phyloP scores from a whole-genome alignment of 2,329 filamentous ascomycete species.

The Ascochyta viciae-villosae region DNA sequence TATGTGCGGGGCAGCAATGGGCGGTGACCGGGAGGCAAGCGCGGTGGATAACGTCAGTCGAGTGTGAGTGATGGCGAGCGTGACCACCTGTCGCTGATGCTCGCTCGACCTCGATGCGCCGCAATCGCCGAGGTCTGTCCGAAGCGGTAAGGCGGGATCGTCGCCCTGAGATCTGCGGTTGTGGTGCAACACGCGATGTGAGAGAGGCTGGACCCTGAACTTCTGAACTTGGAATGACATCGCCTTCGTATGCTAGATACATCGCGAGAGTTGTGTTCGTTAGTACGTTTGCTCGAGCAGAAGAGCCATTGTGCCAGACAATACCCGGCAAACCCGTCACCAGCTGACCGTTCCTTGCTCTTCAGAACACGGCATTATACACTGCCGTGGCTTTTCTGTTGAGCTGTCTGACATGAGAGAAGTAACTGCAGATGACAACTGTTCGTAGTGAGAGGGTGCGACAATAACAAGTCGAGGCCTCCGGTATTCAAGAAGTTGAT shows the following conservation, averaged over 20 bases:
- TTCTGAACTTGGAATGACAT: not conserved
- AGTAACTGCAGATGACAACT: not conserved
- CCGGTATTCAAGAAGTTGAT: not conserved
- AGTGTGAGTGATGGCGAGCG: conserved; percentile 12
- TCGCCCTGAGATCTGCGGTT: conserved; percentile 8
- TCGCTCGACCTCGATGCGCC: conserved; percentile 6
- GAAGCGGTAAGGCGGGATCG: conserved; percentile 8
- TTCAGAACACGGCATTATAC: not conserved
- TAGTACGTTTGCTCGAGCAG: not conserved
- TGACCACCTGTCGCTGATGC: conserved; percentile 18
- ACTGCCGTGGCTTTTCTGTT: not conserved
- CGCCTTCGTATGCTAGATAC: not conserved
- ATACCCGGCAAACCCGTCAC: not conserved
- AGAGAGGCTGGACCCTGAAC: not conserved
- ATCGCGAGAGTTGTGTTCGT: not conserved
- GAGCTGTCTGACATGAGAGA: not conserved
- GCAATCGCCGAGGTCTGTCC: conserved; percentile 14
- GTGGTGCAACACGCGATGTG: conserved; percentile 15
- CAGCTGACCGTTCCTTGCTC: not conserved
- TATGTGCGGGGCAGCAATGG: conserved; percentile 17
- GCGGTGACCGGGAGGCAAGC: conserved; percentile 16
- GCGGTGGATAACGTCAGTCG: conserved; percentile 13
- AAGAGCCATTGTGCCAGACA: not conserved
- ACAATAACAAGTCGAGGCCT: not conserved
- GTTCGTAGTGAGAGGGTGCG: not conserved